Percentiles rank a stretch among this genome's conserved stretches.
phyloP scores from a whole-genome alignment of 176 grass and related monocot species.

The Musa acuminata region DNA sequence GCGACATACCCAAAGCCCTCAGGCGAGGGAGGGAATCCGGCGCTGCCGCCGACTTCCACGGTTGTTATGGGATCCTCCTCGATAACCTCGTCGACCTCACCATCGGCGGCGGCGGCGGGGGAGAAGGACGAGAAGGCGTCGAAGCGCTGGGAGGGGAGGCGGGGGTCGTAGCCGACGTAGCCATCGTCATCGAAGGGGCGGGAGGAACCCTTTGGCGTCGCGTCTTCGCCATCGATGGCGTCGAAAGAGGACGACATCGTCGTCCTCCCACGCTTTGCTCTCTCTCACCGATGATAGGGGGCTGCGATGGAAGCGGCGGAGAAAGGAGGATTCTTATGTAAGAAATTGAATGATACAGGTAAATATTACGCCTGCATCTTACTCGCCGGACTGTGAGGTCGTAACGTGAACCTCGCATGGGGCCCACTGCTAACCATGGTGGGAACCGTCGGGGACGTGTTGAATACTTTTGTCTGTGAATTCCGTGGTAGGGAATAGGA shows the following conservation, averaged over 20 bases:
- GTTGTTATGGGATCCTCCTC: background rate
- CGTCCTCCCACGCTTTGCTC: background rate
- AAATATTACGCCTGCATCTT: too few species aligned
- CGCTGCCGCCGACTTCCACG: background rate
- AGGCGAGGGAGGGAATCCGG: conserved; percentile 44
- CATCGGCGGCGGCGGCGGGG: background rate
- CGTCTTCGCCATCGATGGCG: conserved; percentile 23
- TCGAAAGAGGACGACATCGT: conserved; percentile 68
- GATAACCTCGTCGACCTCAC: background rate
- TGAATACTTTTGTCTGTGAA: too few species aligned
- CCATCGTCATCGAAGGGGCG: conserved; percentile 52
- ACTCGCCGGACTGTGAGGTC: too few species aligned
- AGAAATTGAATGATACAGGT: too few species aligned
- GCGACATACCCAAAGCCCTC: conserved; percentile 29
- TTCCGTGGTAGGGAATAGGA: too few species aligned
- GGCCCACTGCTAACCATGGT: too few species aligned
- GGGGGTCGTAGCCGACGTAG: conserved; percentile 29
- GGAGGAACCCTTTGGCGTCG: background rate
- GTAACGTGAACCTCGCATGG: too few species aligned
- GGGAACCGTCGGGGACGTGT: too few species aligned
- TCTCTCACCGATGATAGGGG: background rate
- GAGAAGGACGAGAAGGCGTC: conserved; percentile 14
- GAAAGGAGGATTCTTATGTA: too few species aligned
- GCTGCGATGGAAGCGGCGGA: too few species aligned
- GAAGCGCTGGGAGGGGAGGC: conserved; percentile 16